These are phyloP conservation scores for Psilocybe sp. DNA, from an alignment of 768 basidiomycete genomes.

Conservation along the genomic window DNA sequence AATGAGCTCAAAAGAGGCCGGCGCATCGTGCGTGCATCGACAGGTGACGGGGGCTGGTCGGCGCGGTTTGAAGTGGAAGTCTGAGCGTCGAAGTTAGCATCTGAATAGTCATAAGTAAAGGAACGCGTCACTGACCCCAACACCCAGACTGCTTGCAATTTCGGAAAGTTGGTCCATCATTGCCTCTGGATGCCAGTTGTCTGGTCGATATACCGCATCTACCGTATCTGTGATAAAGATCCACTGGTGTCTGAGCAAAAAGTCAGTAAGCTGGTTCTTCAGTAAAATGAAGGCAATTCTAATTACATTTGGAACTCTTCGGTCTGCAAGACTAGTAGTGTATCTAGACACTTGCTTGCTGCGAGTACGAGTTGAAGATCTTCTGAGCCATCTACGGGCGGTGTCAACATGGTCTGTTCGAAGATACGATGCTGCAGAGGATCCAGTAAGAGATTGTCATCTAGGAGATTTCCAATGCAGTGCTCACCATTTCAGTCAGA, in stretches of 20 bases:
- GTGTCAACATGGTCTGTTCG: slow-evolving; percentile 68
- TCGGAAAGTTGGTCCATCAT: slow-evolving; percentile 91
- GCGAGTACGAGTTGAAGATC: slow-evolving; percentile 80
- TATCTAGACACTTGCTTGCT: slow-evolving; percentile 91
- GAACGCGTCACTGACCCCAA: slow-evolving; percentile 24
- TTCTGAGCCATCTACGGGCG: slow-evolving; percentile 83
- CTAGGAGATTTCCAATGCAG: not conserved
- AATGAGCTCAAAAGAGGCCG: slow-evolving; percentile 68
- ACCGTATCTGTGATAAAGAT: slow-evolving; percentile 98
- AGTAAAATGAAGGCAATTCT: slow-evolving; percentile 8
- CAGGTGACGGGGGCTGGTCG: slow-evolving; percentile 24
- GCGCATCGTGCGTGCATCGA: slow-evolving; percentile 53
- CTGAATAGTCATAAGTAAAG: not conserved
- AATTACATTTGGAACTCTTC: slow-evolving; percentile 95
- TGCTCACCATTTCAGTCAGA: slow-evolving; percentile 80
- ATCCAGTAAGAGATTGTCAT: not conserved
- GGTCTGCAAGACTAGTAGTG: slow-evolving; percentile 89
- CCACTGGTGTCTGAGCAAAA: slow-evolving; percentile 80
- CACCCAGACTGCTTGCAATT: slow-evolving; percentile 68
- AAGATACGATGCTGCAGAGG: slow-evolving; percentile 77
- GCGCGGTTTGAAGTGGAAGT: slow-evolving; percentile 20
- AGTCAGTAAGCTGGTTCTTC: slow-evolving; percentile 5
- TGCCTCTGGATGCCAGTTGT: slow-evolving; percentile 79
- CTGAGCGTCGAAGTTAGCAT: slow-evolving; percentile 1
- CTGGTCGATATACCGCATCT: slow-evolving; percentile 87